These are phyloP conservation scores for Penicillium parvum DNA, from an alignment of 495 filamentous ascomycete genomes.

Conservation along the genomic window DNA sequence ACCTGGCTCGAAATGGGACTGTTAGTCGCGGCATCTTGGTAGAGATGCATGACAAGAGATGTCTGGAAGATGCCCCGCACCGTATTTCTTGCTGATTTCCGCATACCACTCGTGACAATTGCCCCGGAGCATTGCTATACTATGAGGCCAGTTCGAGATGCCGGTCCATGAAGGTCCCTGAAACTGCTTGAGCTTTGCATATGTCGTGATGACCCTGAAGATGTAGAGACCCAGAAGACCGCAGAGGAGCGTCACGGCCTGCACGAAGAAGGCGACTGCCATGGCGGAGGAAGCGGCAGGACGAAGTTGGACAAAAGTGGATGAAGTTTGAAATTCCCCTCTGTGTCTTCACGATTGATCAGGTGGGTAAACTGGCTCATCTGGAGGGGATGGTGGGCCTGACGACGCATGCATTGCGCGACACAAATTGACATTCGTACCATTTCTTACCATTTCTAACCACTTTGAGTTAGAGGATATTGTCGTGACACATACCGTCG, in stretches of 20 bases:
- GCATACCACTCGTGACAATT: slow-evolving; percentile 29
- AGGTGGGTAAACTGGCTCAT: too few relatives aligned
- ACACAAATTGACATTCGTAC: too few relatives aligned
- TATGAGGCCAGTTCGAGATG: slow-evolving; percentile 29
- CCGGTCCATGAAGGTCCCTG: slow-evolving; percentile 15
- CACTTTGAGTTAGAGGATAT: too few relatives aligned
- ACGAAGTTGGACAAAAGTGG: not conserved
- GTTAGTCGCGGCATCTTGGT: not conserved
- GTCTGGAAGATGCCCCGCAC: slow-evolving; percentile 12
- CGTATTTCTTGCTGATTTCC: slow-evolving; percentile 29
- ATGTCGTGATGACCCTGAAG: slow-evolving; percentile 4
- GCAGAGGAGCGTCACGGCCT: slow-evolving; percentile 8
- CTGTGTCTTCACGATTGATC: too few relatives aligned
- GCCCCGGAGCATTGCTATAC: slow-evolving; percentile 22
- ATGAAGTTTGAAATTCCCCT: too few relatives aligned
- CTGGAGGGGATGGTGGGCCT: too few relatives aligned
- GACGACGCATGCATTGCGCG: too few relatives aligned
- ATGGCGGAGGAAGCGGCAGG: slow-evolving; percentile 4
- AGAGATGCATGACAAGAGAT: not conserved
- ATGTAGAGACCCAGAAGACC: slow-evolving; percentile 15
- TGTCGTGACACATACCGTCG: too few relatives aligned
- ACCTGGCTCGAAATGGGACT: slow-evolving; percentile 10
- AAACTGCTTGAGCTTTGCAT: slow-evolving; percentile 14
- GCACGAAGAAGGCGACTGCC: slow-evolving; percentile 5
- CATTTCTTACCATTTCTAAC: too few relatives aligned